Base-by-base conservation (phyloP, 2,329 filamentous ascomycete genomes). In the Fusarium buharicum region DNA sequence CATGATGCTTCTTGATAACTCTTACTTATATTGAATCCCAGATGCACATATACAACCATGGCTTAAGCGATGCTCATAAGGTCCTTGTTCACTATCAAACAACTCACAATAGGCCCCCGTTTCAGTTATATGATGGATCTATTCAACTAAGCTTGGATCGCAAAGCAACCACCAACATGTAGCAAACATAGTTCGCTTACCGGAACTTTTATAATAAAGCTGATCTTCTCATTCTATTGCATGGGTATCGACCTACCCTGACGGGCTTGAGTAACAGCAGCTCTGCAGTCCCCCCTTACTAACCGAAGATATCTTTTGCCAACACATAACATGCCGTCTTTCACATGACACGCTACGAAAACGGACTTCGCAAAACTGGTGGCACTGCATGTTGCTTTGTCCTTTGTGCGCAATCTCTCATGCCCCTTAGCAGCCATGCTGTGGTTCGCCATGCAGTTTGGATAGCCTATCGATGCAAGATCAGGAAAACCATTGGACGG, bases 371-470 rank as follows among this genome's bases (percentile, higher is more conserved):
- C 39, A 22, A 47, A 14, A n/a, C 34, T 11, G n/a, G 56, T 65
- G 38, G 43, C 44, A 67, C 66, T 49, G 53, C 65, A 52, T 62
- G 24, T 37, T 43, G 20, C 33, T 52, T 38, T 44, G 37, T 37
- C 20, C 47, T 55, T 24, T 60, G 43, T 50, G 56, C 46, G 47
- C 34, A 49, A 64, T 61, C 50, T 63, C 37, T 24, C 22, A 47
- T 51, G 24, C 45, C 51, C 54, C 33, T 34, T 11, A 39, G 22
- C 16, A 53, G 33, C 34, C 43, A 45, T 58, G 60, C 48, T 34
- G 43, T 62, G 55, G 39, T 55, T 50, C 60, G 18, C 38, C 44
- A 38, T 55, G 8, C 36, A 14, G 22, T 49, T 38, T 51, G 45
- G 40, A 39, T 50, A 45, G 53, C 52, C 28, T 49, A 46, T 36